Base-by-base conservation (phyloP, 306 rosid species). In the Inga leiocalycina region DNA sequence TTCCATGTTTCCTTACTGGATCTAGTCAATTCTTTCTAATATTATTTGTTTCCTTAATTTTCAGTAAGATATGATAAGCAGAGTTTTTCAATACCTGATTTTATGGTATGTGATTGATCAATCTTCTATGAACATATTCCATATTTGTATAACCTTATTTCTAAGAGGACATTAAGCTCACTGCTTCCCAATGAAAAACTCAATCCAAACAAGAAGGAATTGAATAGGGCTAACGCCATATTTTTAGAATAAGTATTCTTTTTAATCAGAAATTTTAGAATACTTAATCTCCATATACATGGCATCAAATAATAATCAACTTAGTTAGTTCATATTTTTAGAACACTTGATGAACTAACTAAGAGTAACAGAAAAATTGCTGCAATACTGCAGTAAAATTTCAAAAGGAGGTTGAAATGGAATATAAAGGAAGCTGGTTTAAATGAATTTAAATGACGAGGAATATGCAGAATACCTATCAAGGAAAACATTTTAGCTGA, bases 401-500 rank as follows among this genome's bases (percentile, higher is more conserved):
- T 67, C n/a, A 62, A 74, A 80, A 66, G n/a, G 69, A 69, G 45
- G 45, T 74, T 69, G 48, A 44, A 70, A 66, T 41, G 56, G 54
- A 67, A 68, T 79, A 65, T 43, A 15, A 8, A 24, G 65, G 41
- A 46, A 83, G 68, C 51, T 68, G 17, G 46, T 80, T 80, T 67
- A 75, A 74, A 76, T 24, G 64, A 75, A 71, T 76, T 57, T 57
- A 79, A 54, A 73, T 15, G 13, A 74, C 15, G 56, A 71, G 71
- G 27, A 59, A 65, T 45, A 45, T 46, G 64, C 59, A 75, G 27
- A 43, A 84, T 88, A 95, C 99, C 99, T 83, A 72, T 85, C 93
- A 95, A 87, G 73, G 94, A 84, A 86, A 95, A 95, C 92, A 92
- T 90, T 88, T 93, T 95, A 43, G 96, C 98, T 54, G 90, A 86